Evolutionary conservation across 805 yeast species (phyloP), one percentile per base, ranked within the genome.

Genomic region (Metschnikowia bowlesiae): DNA sequence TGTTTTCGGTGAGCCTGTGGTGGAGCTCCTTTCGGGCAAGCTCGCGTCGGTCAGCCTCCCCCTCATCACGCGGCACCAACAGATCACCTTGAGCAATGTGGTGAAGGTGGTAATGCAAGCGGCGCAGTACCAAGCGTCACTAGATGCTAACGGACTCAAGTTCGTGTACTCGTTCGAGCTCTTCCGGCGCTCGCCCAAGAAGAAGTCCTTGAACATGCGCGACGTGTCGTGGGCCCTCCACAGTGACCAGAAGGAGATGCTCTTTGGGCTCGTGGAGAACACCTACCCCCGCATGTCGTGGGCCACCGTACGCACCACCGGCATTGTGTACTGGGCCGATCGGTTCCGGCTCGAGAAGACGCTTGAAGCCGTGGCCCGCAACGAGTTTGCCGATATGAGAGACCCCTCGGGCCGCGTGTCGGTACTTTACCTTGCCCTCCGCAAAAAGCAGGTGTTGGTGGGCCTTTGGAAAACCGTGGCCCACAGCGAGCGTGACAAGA

Each of bases 151-250:
- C 64, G 97, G 95, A 0, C 61, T 83, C 7, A 70, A 89, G 48
- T 92, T 84, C 60, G 75, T 83, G 51, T 70, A 87, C 14, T 92
- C 95, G 3, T 79, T 82, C 58, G 85, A 82, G 56, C 69, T 91
- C 40, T 87, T 80, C 58, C 82, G 81, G 55, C 66, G 65, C 36
- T 63, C 75, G 8, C 66, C 72, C 35, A 69, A 70, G 68, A 89
- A 84, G 60, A 62, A 69, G 18, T 65, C 74, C 6, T 69, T 91
- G 53, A 76, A 84, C 1, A 85, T 86, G 82, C 75, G 98, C 60
- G 97, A 92, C 66, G 78, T 86, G 47, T 78, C 79, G 46, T 92
- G 96, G 91, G 98, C 96, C 0, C 68, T 87, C 26, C 95, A 89
- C 65, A 84, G 94, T 49, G 86, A 82, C 41, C 83, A 87, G 52